Base-by-base conservation (phyloP, 129 eudicot genomes). In the Mikania micrantha region DNA sequence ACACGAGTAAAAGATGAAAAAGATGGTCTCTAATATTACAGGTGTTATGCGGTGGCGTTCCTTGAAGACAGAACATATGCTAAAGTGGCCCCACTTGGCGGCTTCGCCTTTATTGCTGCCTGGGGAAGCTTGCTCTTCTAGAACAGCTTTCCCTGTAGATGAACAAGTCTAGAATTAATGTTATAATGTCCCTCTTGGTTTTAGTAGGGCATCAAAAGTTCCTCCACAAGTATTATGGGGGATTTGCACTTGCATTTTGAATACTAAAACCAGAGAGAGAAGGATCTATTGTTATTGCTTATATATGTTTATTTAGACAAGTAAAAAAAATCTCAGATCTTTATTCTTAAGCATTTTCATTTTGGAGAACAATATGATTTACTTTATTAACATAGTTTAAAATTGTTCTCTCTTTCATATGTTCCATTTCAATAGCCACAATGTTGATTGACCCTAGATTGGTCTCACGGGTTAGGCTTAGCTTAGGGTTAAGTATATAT, bases 61-160 rank as follows among this genome's bases (percentile, higher is more conserved):
- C 75, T 84, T 58, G 99, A 93, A 79, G 99, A 93, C 70, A 80
- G 99, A 80, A 82, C 76, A n/a, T 93, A 86, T 60, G 78, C 90
- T 17, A 77, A 45, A 71, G 44, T 93, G 59, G 96, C 99, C 24
- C 99, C 99, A 3, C 78, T 93, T 54, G 99, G 99, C 63, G 99
- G 99, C 34, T 81, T 93, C 68, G 99, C 96, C 31, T 93, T 93
- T 74, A 84, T 89, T 69, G 96, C 84, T 47, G 96, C 90, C 29
- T 93, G 99, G 96, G 99, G 86, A 57, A 89, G 90, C 93, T 89
- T 93, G 81, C 75, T 93, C 53, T 92, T 92, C 40, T 92, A 77
- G 69, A 62, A 34, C 11, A 2, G 31, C 59, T 10, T 75, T 70
- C 67, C 67, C 62, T 41, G 60, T 61, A 45, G 25, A 25, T 42